Evolutionary conservation across 768 basidiomycete genomes (phyloP).

Genomic region (Trametes maxima): DNA sequence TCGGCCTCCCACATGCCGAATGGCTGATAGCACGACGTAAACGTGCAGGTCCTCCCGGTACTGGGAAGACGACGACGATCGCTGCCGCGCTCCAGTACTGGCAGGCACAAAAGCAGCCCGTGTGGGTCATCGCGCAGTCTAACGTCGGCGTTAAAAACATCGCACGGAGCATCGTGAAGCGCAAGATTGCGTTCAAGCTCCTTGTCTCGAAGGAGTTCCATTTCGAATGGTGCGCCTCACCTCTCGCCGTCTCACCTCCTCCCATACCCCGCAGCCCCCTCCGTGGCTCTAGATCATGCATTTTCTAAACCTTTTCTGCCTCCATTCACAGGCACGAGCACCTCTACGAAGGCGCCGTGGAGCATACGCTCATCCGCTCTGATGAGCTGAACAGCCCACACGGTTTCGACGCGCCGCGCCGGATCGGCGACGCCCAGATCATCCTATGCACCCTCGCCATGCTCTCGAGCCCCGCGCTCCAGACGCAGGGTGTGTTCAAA

Average conservation of each 20-base stretch:
- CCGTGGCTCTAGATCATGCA: not conserved
- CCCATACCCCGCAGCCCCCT: not conserved
- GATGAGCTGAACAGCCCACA: slow-evolving; percentile 31
- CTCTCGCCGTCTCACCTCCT: not conserved
- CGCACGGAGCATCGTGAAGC: slow-evolving; percentile 64
- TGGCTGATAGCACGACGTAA: no score
- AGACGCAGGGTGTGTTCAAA: slow-evolving; percentile 20
- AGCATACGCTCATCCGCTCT: slow-evolving; percentile 40
- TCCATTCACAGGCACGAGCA: slow-evolving; percentile 49
- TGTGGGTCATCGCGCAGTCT: slow-evolving; percentile 80
- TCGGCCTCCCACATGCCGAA: not conserved
- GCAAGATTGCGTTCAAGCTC: slow-evolving; percentile 61
- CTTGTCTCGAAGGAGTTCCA: slow-evolving; percentile 34
- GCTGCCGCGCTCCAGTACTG: slow-evolving; percentile 35
- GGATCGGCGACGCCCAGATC: slow-evolving; percentile 36
- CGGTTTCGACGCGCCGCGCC: slow-evolving; percentile 23
- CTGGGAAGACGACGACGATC: slow-evolving; percentile 49
- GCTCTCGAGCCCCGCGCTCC: slow-evolving; percentile 36
- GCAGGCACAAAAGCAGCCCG: slow-evolving; percentile 5
- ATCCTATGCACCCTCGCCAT: slow-evolving; percentile 53
- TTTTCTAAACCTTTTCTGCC: no score
- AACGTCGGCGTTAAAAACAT: slow-evolving; percentile 89
- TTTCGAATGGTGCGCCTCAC: slow-evolving; percentile 31
- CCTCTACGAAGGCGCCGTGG: slow-evolving; percentile 41
- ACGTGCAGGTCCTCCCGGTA: slow-evolving; percentile 40